Evolutionary conservation across 208 protist genomes (phyloP), one percentile per base, ranked within the genome.

Genomic region (Leishmania amazonensis): DNA sequence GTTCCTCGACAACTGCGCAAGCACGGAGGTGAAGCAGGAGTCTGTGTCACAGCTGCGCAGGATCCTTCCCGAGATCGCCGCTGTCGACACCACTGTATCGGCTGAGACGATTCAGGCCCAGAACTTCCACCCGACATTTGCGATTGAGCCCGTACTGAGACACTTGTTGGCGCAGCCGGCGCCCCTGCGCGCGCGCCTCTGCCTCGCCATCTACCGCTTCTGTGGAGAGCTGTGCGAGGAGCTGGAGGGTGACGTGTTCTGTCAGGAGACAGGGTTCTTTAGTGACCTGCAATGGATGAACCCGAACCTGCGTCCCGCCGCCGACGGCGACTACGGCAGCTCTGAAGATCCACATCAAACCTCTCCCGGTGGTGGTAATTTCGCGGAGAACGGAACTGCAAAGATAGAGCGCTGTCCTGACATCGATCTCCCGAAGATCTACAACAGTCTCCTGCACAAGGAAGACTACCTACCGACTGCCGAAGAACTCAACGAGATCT

Each of bases 401-500:
- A 75, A 72, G 24, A 47, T 89, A 28, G 68, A 72, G 38, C 87
- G 85, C 28, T 83, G 83, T 67, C 83, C 65, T 5, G 75, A 79
- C 42, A 68, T 97, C 68, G 87, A 97, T 86, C 79, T 93, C 15
- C 85, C 73, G 28, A 79, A 75, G 21, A 89, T 97, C 58, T 96
- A 95, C 87, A 75, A 84, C 42, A 74, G 87, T 21, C 85, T 97
- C 8, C 78, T 96, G 3, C 71, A 83, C 54, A 87, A 75, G 49
- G 72, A 79, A 24, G 79, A 83, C 31, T 95, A 92, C 85, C 67
- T 97, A 58, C 94, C 94, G 1, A 89, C 80, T 24, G 88, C 95
- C 65, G 87, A 86, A 70, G 96, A 98, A 83, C 83, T 98, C 84
- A 80, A 88, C 40, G 89, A 94, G 68, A 90, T 98, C 47, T 71